Evolutionary conservation across 2,329 filamentous ascomycete species (phyloP), one percentile per base, ranked within the genome.

Genomic region (Botrytis medusae): DNA sequence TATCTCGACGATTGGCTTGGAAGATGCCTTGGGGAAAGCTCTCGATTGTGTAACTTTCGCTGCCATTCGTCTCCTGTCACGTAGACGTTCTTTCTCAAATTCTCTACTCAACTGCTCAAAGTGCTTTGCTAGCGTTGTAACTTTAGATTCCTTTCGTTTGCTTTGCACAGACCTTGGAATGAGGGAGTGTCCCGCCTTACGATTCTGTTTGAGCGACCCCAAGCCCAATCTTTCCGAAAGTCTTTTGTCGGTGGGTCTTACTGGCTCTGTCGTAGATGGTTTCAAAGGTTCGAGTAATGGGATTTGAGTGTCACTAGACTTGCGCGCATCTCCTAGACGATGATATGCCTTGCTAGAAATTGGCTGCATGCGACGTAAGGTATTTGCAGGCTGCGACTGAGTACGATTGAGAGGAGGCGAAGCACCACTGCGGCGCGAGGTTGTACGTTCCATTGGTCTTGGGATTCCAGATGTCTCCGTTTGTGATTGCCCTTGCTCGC

Each of bases 81-180:
- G 91, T 77, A 97, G 89, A 62, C 96, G 89, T 83, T 99, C 95
- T 79, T 95, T 97, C 69, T 81, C 80, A 77, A 99, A 99, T 80
- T 99, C 97, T 37, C 95, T 91, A 78, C 94, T 98, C 73, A 99
- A 86, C 81, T 98, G 95, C 82, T 99, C 97, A 80, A 99, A 98
- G 81, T 98, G 96, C 78, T 93, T 93, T 29, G 96, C 94, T 68
- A 99, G 86, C n/a, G 91, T 94, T 14, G 94, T 97, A 3, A 99
- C 96, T 78, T 92, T 93, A 5, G 93, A 89, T 70, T 91, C 88
- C 76, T 90, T 91, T 77, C 88, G 90, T 80, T 91, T 93, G 68
- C 81, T 80, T 69, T 92, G 90, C 42, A 97, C 89, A 40, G 96
- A 96, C 46, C 96, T 90, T 42, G 95, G 95, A 74, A 99, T 98